Conservation (phyloP, 1,139 yeast species). For the Suzukiozyma palmioleophila region DNA sequence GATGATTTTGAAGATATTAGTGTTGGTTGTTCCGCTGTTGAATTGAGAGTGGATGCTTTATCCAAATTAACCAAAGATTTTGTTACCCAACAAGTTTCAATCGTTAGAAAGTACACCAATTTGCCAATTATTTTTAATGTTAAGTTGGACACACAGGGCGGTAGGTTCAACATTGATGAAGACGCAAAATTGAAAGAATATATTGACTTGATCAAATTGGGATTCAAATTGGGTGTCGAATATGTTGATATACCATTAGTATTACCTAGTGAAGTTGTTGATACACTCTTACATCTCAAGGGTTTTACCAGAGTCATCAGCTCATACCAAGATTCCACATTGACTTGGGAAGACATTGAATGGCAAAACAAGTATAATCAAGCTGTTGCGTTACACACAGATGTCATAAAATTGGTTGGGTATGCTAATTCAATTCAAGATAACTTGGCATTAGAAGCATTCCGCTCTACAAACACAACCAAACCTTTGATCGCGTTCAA, state of each 20-base stretch:
- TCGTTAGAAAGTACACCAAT: constrained; percentile 54
- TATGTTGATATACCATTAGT: constrained; percentile 52
- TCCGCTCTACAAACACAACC: constrained; percentile 48
- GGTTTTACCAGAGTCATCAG: constrained; percentile 72
- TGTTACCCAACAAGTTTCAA: constrained; percentile 72
- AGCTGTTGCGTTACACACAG: constrained; percentile 64
- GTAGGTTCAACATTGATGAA: constrained; percentile 50
- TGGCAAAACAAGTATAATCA: constrained; percentile 72
- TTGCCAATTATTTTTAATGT: constrained; percentile 81
- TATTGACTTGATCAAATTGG: constrained; percentile 52
- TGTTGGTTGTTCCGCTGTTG: constrained; percentile 77
- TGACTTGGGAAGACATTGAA: constrained; percentile 63
- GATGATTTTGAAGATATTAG: constrained; percentile 46
- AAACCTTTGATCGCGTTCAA: constrained; percentile 82
- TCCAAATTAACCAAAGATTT: constrained; percentile 44
- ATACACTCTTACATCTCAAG: constrained; percentile 31
- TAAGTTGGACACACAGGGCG: constrained; percentile 79
- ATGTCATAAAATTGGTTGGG: constrained; percentile 82
- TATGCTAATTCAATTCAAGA: constrained; percentile 61
- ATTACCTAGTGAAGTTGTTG: constrained; percentile 28
- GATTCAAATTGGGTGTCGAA: constrained; percentile 63
- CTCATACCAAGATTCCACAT: constrained; percentile 68
- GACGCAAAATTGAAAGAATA: constrained; percentile 47
- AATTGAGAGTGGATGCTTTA: constrained; percentile 74
- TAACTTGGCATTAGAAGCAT: constrained; percentile 65